Base-by-base conservation (phyloP, 805 yeast genomes). In the Pichia scutulata region DNA sequence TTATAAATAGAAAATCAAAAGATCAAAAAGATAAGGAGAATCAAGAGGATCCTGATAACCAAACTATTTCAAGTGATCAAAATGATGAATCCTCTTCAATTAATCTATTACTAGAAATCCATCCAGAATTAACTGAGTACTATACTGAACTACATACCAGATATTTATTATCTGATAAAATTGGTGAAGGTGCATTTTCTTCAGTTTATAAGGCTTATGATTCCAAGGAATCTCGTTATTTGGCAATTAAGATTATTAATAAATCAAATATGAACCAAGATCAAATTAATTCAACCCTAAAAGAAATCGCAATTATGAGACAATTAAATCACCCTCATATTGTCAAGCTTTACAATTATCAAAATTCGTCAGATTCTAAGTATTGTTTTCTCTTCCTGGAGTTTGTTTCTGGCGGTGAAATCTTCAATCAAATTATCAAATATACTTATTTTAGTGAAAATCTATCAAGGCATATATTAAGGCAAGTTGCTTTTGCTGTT, bases 111-210 rank as follows among this genome's bases (percentile, higher is more conserved):
- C 41, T 54, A 13, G 47, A 48, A 30, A 40, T 26, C n/a, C 49
- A 52, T 24, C 49, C 56, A 2, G 54, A 57, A 30, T 55, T 53
- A 16, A 43, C 56, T 7, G 55, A 44, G 1, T 64, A 57, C 43
- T 67, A 67, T 52, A 19, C 47, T 0, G 71, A 67, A 36, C 49
- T 67, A 16, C 57, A 64, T 5, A 23, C 49, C 3, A 50, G 69
- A 19, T 69, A 67, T 53, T 41, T 52, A 7, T 30, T 69, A 13
- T 43, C 56, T 10, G 64, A 60, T 22, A 63, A 65, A 52, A 69
- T 85, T 18, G 92, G 93, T 0, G 90, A 85, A 61, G 98, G 98
- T 9, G 97, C 97, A 0, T 90, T 92, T 63, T 87, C 96, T 3
- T 75, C 78, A 13, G 98, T 92, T 5, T 87, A 81, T 70, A 81